phyloP scores from a whole-genome alignment of 371 early-diverging fungal genomes.

The Mucor velutinosus region DNA sequence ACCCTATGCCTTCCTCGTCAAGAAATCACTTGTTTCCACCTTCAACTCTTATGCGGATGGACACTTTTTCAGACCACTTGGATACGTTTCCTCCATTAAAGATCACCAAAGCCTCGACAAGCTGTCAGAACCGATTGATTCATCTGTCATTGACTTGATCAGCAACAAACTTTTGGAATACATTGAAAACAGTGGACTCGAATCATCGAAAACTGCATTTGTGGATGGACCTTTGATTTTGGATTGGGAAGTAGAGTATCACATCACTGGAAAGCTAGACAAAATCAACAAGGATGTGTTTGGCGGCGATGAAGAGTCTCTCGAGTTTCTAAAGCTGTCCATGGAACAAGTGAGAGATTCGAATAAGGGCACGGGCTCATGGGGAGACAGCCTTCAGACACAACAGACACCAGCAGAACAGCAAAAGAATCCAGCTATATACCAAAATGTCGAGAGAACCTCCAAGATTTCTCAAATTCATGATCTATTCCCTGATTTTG shows the following conservation, averaged over 20 bases:
- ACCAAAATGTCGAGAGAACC: slow-evolving; percentile 9
- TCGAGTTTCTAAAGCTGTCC: slow-evolving; percentile 68
- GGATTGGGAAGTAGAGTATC: slow-evolving; percentile 76
- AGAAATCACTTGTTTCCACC: slow-evolving; percentile 28
- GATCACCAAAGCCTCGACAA: slow-evolving; percentile 5
- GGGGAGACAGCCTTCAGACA: slow-evolving; percentile 22
- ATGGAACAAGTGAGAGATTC: slow-evolving; percentile 74
- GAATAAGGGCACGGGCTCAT: slow-evolving; percentile 39
- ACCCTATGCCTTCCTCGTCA: slow-evolving; percentile 23
- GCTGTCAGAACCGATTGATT: neutral
- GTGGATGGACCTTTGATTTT: slow-evolving; percentile 75
- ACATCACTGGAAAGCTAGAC: slow-evolving; percentile 58
- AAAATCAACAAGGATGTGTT: slow-evolving; percentile 44
- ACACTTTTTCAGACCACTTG: slow-evolving; percentile 33
- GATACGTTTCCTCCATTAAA: slow-evolving; percentile 27
- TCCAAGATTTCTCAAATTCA: slow-evolving; percentile 71
- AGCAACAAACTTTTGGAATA: slow-evolving; percentile 43
- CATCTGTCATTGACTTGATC: slow-evolving; percentile 34
- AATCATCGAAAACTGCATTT: slow-evolving; percentile 42
- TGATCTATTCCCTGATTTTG: slow-evolving; percentile 86
- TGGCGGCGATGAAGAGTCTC: slow-evolving; percentile 61
- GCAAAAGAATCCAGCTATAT: neutral
- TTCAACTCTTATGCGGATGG: slow-evolving; percentile 30
- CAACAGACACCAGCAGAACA: neutral
- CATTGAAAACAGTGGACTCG: slow-evolving; percentile 52